phyloP scores from a whole-genome alignment of 106 monocot genomes.

The Acorus gramineus region DNA sequence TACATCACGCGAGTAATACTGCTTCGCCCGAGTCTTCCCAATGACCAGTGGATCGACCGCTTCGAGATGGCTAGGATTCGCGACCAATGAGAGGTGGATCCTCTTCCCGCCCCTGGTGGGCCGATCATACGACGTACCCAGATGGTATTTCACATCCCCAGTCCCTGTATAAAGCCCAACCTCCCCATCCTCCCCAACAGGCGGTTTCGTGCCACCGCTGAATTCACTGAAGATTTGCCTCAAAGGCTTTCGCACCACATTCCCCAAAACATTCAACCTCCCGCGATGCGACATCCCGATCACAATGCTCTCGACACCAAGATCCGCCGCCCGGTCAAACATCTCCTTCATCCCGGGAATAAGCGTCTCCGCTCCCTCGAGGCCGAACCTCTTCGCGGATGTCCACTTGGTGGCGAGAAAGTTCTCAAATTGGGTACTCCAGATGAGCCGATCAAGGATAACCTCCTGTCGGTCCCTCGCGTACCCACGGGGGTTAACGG shows the following conservation, averaged over 20 bases:
- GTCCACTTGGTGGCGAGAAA: constrained; percentile 85
- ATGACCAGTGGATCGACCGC: constrained; percentile 89
- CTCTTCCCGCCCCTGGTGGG: constrained; percentile 74
- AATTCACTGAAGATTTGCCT: constrained; percentile 88
- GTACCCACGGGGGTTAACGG: constrained; percentile 40
- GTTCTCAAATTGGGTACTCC: constrained; percentile 89
- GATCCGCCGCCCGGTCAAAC: constrained; percentile 72
- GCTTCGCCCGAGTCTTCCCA: constrained; percentile 86
- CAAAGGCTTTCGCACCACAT: constrained; percentile 86
- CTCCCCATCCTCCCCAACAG: constrained; percentile 24
- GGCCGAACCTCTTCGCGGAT: constrained; percentile 79
- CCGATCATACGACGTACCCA: constrained; percentile 89
- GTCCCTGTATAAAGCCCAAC: constrained; percentile 82
- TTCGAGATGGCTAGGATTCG: constrained; percentile 96
- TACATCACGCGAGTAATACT: constrained; percentile 65
- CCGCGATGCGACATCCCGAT: constrained; percentile 95
- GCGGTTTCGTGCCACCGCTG: constrained; percentile 47
- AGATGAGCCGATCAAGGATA: constrained; percentile 87
- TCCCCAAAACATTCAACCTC: constrained; percentile 79
- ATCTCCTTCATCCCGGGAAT: constrained; percentile 99
- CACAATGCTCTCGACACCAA: constrained; percentile 84
- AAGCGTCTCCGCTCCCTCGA: constrained; percentile 82
- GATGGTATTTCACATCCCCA: constrained; percentile 92
- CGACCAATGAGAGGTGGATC: constrained; percentile 79
- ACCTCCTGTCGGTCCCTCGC: constrained; percentile 43